phyloP scores from a whole-genome alignment of 257 asterid species.

The Rubia yunnanensis region DNA sequence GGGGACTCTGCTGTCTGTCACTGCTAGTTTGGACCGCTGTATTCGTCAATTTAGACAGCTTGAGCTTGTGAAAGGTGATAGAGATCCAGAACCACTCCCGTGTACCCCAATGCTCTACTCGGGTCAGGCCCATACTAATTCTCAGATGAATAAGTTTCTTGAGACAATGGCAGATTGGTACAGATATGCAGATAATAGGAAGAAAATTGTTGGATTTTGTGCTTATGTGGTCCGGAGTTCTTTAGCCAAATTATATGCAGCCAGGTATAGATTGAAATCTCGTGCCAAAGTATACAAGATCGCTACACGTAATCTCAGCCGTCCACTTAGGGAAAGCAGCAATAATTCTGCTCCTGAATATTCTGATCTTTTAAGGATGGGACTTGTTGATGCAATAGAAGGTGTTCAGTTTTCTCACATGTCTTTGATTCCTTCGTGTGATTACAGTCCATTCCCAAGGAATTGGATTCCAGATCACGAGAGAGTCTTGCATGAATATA shows the following conservation, averaged over 20 bases:
- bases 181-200: constrained; percentile 83
- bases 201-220: constrained; percentile 88
- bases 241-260: constrained; percentile 88
- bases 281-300: constrained; percentile 90
- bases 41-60: constrained; percentile 71
- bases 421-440: constrained; percentile 78
- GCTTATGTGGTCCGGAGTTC: constrained; percentile 93
- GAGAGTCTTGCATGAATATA: constrained; percentile 58
- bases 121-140: constrained; percentile 91
- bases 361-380: constrained; percentile 90
- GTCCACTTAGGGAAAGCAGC: constrained; percentile 64
- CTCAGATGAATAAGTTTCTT: constrained; percentile 88
- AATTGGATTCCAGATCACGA: constrained; percentile 89
- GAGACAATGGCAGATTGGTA: constrained; percentile 99
- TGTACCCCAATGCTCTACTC: constrained; percentile 96
- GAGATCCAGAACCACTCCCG: constrained; percentile 92
- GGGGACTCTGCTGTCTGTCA: constrained; percentile 84
- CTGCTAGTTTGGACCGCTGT: constrained; percentile 82
- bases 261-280: constrained; percentile 86
- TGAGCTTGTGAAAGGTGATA: constrained; percentile 74
- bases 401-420: constrained; percentile 81
- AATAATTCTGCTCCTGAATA: constrained; percentile 89
- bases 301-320: constrained; percentile 75
- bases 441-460: constrained; percentile 86
- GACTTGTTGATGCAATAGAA: constrained; percentile 84